Evolutionary conservation across 2,329 filamentous ascomycete species (phyloP).

Genomic region (Myriosclerotinia scirpicola): DNA sequence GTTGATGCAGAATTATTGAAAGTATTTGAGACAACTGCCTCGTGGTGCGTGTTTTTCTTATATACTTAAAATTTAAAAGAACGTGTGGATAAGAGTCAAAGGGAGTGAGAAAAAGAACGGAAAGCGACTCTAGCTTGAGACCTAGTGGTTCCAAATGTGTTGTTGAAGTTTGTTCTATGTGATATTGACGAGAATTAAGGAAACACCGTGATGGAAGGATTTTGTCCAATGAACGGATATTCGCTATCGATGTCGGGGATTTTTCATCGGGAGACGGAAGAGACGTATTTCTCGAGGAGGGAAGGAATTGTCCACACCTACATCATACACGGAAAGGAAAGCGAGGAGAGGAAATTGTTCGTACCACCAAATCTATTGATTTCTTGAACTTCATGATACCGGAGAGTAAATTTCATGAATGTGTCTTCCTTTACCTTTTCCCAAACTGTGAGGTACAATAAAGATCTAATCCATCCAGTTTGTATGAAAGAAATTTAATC

Average conservation of each 20-base stretch:
- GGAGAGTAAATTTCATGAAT: background rate
- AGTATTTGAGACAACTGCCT: no score
- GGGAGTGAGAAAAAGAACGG: no score
- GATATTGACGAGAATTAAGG: no score
- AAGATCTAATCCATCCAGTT: conserved; percentile 5
- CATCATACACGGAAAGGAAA: background rate
- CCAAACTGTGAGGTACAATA: background rate
- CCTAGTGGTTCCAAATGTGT: no score
- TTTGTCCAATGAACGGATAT: background rate
- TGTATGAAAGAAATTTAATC: conserved; percentile 8
- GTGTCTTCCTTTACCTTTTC: background rate
- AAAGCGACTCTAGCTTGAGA: no score
- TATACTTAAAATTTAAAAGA: background rate
- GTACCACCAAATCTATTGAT: background rate
- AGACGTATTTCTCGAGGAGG: background rate
- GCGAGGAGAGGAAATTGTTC: background rate
- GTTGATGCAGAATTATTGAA: no score
- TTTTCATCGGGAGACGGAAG: background rate
- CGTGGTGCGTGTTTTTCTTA: background rate
- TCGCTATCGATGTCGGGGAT: background rate
- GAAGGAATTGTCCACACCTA: background rate
- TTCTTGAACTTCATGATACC: background rate
- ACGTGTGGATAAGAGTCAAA: background rate
- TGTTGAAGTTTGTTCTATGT: background rate
- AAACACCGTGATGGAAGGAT: background rate